A percentile compares a stretch with the other conserved stretches of the same genome.
Evolutionary conservation across 495 filamentous ascomycete species (phyloP).

Genomic region (Haplographium delicatum): DNA sequence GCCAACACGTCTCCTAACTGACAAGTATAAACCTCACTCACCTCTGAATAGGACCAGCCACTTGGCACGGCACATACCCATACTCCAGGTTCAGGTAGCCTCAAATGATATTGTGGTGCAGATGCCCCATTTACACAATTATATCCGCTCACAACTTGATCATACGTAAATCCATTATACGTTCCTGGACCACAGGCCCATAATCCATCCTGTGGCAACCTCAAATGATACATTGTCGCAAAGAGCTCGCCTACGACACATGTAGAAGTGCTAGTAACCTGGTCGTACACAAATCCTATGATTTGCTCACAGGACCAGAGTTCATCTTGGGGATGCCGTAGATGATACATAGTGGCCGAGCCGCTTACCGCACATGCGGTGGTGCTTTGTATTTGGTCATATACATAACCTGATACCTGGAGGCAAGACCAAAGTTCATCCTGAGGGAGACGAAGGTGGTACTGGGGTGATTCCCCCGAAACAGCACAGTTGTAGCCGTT

Average conservation of each 20-base stretch:
- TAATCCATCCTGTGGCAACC: not conserved
- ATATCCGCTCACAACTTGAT: not conserved
- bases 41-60: not conserved
- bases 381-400: not conserved
- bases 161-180: slow-evolving; percentile 1
- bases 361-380: not conserved
- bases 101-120: not conserved
- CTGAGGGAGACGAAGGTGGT: not conserved
- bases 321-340: not conserved
- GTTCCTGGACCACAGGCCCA: not conserved
- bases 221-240: not conserved
- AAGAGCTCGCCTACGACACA: not conserved
- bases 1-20: not conserved
- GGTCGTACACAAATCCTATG: not conserved
- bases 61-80: not conserved
- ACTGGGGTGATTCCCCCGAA: not conserved
- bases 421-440: not conserved
- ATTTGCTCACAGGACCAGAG: not conserved
- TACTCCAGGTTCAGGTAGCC: not conserved
- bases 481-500: not conserved
- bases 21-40: not conserved
- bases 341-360: not conserved
- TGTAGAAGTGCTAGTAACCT: not conserved
- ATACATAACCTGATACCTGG: not conserved
- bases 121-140: not conserved